These are phyloP conservation scores for Punctularia strigosozonata DNA, from an alignment of 768 basidiomycete genomes.

Conservation along the genomic window DNA sequence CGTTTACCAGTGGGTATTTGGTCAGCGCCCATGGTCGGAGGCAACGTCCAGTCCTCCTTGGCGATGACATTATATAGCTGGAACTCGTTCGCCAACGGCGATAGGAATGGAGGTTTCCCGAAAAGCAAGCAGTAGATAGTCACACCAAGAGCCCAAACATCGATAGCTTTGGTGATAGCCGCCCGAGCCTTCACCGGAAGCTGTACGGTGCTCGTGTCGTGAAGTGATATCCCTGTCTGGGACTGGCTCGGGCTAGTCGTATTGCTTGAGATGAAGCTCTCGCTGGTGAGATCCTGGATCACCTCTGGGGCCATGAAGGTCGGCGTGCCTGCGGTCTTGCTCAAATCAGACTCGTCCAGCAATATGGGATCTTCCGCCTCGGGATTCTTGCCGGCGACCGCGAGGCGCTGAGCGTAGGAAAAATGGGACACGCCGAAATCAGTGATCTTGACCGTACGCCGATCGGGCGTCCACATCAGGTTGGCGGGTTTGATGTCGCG, in stretches of 20 bases:
- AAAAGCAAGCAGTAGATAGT: conserved; percentile 93
- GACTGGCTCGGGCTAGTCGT: neutral
- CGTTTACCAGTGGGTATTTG: conserved; percentile 51
- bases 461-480: conserved; percentile 81
- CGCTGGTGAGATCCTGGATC: conserved; percentile 44
- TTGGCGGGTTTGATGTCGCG: conserved; percentile 99
- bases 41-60: conserved; percentile 59
- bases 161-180: conserved; percentile 84
- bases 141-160: conserved; percentile 96
- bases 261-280: conserved; percentile 9
- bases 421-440: conserved; percentile 98
- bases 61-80: conserved; percentile 73
- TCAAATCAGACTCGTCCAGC: conserved; percentile 76
- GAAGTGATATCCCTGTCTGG: too few species aligned
- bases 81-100: conserved; percentile 48
- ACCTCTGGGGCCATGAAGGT: conserved; percentile 96
- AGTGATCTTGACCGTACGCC: conserved; percentile 87
- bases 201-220: conserved; percentile 18
- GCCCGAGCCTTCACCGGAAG: conserved; percentile 26
- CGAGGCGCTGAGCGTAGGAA: conserved; percentile 76
- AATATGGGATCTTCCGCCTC: conserved; percentile 46
- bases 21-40: conserved; percentile 64
- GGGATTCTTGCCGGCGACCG: conserved; percentile 41
- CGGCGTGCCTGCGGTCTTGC: conserved; percentile 89
- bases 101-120: conserved; percentile 70